phyloP scores from a whole-genome alignment of 169 alveolate species.

The Eimeria nieschulzi region DNA sequence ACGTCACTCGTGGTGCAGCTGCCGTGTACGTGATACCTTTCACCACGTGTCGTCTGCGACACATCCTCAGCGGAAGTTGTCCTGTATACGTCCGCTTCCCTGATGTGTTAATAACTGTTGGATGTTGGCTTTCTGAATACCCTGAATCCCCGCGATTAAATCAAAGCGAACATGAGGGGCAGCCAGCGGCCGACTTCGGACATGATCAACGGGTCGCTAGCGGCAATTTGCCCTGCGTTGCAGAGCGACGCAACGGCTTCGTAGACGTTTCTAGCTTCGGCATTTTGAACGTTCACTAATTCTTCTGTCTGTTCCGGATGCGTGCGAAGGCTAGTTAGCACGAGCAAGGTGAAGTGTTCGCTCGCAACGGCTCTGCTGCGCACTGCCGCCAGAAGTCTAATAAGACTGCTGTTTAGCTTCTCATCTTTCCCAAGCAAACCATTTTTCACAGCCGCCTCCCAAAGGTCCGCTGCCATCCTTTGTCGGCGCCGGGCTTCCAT shows the following conservation, averaged over 20 bases:
- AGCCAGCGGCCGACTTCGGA: conserved; percentile 2
- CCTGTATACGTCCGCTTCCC: too few species aligned
- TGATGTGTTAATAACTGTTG: too few species aligned
- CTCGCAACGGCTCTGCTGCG: conserved; percentile 46
- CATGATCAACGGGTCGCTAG: background rate
- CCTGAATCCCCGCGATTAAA: background rate
- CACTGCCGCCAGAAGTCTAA: conserved; percentile 5
- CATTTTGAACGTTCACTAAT: background rate
- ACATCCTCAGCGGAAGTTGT: too few species aligned
- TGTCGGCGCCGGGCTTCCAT: conserved; percentile 24
- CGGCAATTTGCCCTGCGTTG: conserved; percentile 50
- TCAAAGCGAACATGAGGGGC: conserved; percentile 14
- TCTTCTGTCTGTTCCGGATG: background rate
- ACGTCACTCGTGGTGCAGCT: too few species aligned
- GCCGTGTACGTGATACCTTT: too few species aligned
- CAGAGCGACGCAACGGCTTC: conserved; percentile 7
- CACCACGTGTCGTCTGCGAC: too few species aligned
- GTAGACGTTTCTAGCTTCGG: background rate
- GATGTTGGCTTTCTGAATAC: too few species aligned
- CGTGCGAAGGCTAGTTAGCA: background rate
- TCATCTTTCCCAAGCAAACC: background rate
- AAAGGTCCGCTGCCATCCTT: conserved; percentile 16
- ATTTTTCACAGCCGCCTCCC: conserved; percentile 30
- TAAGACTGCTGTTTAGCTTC: background rate
- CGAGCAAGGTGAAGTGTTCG: conserved; percentile 18